Conservation (phyloP, 129 eudicot species). For the Kitagawia praeruptora region DNA sequence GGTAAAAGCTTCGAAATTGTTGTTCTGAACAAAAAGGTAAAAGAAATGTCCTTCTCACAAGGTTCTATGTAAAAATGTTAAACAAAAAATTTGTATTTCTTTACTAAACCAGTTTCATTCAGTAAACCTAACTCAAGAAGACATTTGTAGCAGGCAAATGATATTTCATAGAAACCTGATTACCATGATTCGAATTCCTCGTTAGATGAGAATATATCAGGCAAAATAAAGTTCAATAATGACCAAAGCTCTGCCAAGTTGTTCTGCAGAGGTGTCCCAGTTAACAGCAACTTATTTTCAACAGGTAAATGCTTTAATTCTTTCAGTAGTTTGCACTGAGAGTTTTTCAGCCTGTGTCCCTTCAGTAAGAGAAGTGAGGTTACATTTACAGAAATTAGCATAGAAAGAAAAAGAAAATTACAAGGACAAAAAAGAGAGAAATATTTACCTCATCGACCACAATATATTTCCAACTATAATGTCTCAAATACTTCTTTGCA, state of each 20-base stretch:
- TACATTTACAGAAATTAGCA: neutral
- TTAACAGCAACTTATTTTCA: constrained; percentile 91
- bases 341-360: constrained; percentile 95
- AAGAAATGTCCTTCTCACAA: neutral
- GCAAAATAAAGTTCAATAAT: constrained; percentile 84
- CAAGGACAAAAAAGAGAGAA: neutral
- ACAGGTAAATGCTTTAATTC: constrained; percentile 52
- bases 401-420: neutral
- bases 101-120: neutral
- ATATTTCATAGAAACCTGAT: neutral
- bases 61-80: neutral
- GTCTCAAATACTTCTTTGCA: constrained; percentile 61
- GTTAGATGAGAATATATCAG: constrained; percentile 93
- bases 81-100: neutral
- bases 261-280: constrained; percentile 98
- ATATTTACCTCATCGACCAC: constrained; percentile 89
- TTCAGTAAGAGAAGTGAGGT: constrained; percentile 18
- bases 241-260: constrained; percentile 99
- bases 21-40: neutral
- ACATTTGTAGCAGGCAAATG: neutral
- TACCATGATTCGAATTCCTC: constrained; percentile 96
- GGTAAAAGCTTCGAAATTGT: neutral
- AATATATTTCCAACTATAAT: constrained; percentile 82
- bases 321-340: constrained; percentile 70
- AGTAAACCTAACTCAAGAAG: neutral